Evolutionary conservation across 2,329 filamentous ascomycete genomes (phyloP).

Genomic region (Spiromastix sp.): DNA sequence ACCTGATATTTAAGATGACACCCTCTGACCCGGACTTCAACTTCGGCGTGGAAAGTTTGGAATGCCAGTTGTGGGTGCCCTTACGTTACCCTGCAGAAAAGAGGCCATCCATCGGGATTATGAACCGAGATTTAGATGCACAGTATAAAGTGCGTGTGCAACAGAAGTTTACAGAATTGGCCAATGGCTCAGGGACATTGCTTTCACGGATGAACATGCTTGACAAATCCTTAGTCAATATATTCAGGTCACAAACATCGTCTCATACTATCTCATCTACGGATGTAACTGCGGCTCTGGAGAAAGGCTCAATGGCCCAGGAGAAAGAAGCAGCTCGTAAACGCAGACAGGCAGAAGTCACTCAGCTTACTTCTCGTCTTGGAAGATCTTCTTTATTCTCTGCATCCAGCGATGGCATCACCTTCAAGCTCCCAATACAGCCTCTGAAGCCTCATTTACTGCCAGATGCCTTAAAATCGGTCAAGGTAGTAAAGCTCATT

Average conservation of each 20-base stretch:
- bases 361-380: slow-evolving; percentile 44
- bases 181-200: slow-evolving; percentile 44
- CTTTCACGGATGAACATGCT: slow-evolving; percentile 58
- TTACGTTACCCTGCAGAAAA: slow-evolving; percentile 46
- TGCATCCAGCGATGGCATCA: slow-evolving; percentile 58
- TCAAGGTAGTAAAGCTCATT: slow-evolving; percentile 57
- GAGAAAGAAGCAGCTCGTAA: slow-evolving; percentile 45
- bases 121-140: slow-evolving; percentile 59
- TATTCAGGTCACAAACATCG: too few species aligned
- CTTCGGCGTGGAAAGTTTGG: slow-evolving; percentile 59
- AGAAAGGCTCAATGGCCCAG: slow-evolving; percentile 33
- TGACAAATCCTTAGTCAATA: slow-evolving; percentile 50
- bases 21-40: slow-evolving; percentile 80
- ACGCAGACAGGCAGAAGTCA: slow-evolving; percentile 8
- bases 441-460: slow-evolving; percentile 52
- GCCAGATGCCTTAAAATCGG: slow-evolving; percentile 47
- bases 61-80: slow-evolving; percentile 59
- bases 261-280: neutral
- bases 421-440: slow-evolving; percentile 61
- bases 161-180: slow-evolving; percentile 58
- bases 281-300: neutral
- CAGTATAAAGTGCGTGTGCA: slow-evolving; percentile 70
- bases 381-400: slow-evolving; percentile 56
- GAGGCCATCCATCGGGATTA: slow-evolving; percentile 51
- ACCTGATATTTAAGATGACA: slow-evolving; percentile 53